Conservation (phyloP, 495 filamentous ascomycete genomes). For the Neohortaea acidophila region DNA sequence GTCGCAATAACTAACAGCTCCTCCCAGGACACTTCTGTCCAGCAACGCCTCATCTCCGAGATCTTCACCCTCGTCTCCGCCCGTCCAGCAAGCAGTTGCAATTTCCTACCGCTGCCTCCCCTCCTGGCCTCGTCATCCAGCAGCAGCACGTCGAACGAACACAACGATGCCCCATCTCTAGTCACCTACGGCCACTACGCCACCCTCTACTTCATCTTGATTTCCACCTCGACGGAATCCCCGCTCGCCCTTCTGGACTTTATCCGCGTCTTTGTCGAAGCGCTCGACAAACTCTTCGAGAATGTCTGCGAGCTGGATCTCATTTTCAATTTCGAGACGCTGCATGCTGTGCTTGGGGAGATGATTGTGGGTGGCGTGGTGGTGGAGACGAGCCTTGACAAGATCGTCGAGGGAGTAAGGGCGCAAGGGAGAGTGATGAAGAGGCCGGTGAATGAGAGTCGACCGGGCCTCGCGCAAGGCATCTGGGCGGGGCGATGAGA, state of each 20-base stretch:
- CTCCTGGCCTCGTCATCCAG: slow-evolving; percentile 45
- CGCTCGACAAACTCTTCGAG: slow-evolving; percentile 86
- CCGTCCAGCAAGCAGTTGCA: slow-evolving; percentile 76
- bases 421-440: slow-evolving; percentile 65
- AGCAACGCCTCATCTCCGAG: slow-evolving; percentile 90
- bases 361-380: slow-evolving; percentile 96
- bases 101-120: slow-evolving; percentile 77
- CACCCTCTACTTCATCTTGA: slow-evolving; percentile 95
- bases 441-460: slow-evolving; percentile 33
- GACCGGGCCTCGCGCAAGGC: slow-evolving; percentile 19
- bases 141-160: slow-evolving; percentile 27
- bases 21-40: slow-evolving; percentile 75
- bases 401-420: slow-evolving; percentile 71
- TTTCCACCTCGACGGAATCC: slow-evolving; percentile 91
- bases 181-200: slow-evolving; percentile 98
- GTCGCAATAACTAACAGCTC: not conserved
- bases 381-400: slow-evolving; percentile 78
- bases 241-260: slow-evolving; percentile 89
- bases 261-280: slow-evolving; percentile 95
- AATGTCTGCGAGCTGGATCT: slow-evolving; percentile 96
- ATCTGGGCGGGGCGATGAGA: slow-evolving; percentile 32
- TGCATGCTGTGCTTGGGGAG: slow-evolving; percentile 80
- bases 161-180: slow-evolving; percentile 81
- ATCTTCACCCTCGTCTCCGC: slow-evolving; percentile 95
- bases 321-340: slow-evolving; percentile 96